Evolutionary conservation across 1,284 basidiomycete species (phyloP).

Genomic region (Trametes hirsuta): DNA sequence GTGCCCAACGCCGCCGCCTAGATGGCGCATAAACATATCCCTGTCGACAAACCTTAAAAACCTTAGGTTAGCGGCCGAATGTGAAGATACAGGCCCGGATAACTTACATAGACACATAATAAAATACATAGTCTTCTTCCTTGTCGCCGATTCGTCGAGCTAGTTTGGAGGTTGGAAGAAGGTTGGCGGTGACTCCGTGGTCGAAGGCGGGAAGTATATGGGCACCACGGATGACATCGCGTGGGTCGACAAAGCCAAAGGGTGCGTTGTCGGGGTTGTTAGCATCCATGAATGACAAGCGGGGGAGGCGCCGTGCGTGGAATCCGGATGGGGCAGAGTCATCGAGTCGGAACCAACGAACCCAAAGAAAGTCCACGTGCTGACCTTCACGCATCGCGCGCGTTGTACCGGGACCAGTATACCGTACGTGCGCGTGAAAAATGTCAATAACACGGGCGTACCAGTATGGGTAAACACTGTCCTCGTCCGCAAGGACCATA

Average conservation of each 20-base stretch:
- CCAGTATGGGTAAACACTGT: conserved; percentile 22
- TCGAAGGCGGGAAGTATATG: conserved; percentile 43
- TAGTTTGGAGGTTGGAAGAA: conserved; percentile 24
- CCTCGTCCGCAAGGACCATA: conserved; percentile 33
- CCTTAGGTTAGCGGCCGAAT: no score
- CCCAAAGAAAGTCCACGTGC: conserved; percentile 40
- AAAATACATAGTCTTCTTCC: no score
- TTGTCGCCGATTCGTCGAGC: no score
- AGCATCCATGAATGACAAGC: conserved; percentile 37
- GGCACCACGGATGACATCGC: conserved; percentile 36
- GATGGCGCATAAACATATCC: no score
- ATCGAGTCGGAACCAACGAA: conserved; percentile 38
- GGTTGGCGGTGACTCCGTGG: conserved; percentile 26
- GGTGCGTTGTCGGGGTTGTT: conserved; percentile 25
- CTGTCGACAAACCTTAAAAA: no score
- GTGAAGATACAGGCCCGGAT: no score
- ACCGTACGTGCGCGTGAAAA: conserved; percentile 30
- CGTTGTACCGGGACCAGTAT: neutral
- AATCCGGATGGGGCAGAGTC: conserved; percentile 23
- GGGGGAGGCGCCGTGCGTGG: conserved; percentile 29
- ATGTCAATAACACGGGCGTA: conserved; percentile 27
- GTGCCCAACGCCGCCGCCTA: no score
- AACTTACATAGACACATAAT: no score
- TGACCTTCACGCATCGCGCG: neutral
- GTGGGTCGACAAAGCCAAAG: conserved; percentile 46